Conservation (phyloP, 441 rosid species). For the Adansonia gregorii region DNA sequence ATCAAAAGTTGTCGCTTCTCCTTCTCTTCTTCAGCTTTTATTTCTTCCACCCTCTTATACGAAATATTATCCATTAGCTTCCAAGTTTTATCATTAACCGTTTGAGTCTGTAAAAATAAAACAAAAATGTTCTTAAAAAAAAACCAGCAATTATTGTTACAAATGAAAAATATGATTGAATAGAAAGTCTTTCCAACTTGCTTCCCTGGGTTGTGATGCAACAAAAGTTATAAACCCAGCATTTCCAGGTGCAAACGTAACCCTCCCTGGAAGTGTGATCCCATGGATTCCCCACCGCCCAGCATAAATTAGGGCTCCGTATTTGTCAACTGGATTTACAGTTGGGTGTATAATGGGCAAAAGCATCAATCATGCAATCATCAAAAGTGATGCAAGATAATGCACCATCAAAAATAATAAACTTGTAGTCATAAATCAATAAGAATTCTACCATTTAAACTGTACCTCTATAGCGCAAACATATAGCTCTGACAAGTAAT, state of each 20-base stretch:
- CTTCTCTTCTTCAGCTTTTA: constrained; percentile 69
- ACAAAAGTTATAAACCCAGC: constrained; percentile 94
- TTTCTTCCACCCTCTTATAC: constrained; percentile 78
- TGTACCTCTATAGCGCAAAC: not conserved
- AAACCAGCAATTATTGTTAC: constrained; percentile 21
- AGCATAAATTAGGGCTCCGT: constrained; percentile 86
- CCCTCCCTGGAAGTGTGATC: constrained; percentile 86
- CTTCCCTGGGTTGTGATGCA: constrained; percentile 91
- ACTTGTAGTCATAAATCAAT: not conserved
- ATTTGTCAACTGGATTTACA: constrained; percentile 78
- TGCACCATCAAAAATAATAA: constrained; percentile 22
- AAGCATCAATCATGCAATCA: constrained; percentile 15
- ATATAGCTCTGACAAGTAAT: not conserved
- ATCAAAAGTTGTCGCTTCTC: constrained; percentile 82
- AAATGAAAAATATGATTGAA: constrained; percentile 2
- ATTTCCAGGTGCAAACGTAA: constrained; percentile 95
- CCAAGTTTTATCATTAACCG: constrained; percentile 80
- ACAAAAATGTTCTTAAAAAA: not conserved
- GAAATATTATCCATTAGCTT: constrained; percentile 82
- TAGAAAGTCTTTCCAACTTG: constrained; percentile 32
- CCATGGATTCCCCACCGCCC: constrained; percentile 98
- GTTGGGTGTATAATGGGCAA: constrained; percentile 50
- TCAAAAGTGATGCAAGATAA: constrained; percentile 18
- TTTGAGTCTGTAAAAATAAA: constrained; percentile 66
- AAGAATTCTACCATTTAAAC: constrained; percentile 15